Base-by-base conservation (phyloP, 345 rosid species). In the Raphanus sativus region DNA sequence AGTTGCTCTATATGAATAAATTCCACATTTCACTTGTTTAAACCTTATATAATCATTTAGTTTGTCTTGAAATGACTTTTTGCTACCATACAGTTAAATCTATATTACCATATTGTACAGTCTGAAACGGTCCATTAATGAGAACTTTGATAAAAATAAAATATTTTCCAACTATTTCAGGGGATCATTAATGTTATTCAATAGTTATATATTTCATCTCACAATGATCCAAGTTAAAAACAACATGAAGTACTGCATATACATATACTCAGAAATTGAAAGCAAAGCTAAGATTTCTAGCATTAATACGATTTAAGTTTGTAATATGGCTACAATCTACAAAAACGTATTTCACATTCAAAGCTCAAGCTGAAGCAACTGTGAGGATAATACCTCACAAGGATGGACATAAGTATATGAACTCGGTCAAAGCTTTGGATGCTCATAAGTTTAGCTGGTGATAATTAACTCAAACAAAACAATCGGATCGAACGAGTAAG, bases 221-320 rank as follows among this genome's bases (percentile, higher is more conserved):
- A 11, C 24, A 12, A 5, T 38, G 30, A 38, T 65, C 7, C 7
- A 11, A 1, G 48, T 15, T 3, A 4, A 21, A 21, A 17, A 54
- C 11, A 17, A 17, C 73, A 17, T 29, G 32, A 69, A 33, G 33
- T 13, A 32, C 25, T 21, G 7, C 75, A 28, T 38, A 52, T 52
- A 16, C 26, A 70, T 40, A 70, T 16, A 56, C 13, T 24, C 74
- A 58, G 55, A 4, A 70, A 70, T 36, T 69, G 48, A 69, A 58
- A 55, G 66, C 29, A 21, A 40, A 40, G 48, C 45, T 3, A 40
- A 9, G 6, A 38, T 61, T 29, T 40, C n/a, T 40, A 40, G n/a
- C 28, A 55, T 8, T 17, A 7, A 54, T 17, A 54, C 25, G 25
- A 54, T 25, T 56, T 11, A 62, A 15, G 30, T 58, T n/a, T 13